phyloP scores from a whole-genome alignment of 108 stramenopile species.

The Pseudonitzschia pungens region DNA sequence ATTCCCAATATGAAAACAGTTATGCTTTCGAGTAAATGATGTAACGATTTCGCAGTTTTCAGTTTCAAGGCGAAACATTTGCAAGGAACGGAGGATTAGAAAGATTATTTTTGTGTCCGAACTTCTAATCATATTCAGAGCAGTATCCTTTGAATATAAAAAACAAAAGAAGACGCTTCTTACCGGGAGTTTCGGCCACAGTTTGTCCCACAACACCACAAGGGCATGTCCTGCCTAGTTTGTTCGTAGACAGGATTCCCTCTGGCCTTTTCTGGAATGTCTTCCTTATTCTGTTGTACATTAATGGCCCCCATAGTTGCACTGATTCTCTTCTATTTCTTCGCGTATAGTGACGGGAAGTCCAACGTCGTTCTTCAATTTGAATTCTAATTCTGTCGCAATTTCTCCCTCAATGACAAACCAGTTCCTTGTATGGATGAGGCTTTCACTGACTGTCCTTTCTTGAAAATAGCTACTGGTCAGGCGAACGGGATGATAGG shows the following conservation, averaged over 20 bases:
- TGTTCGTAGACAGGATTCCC: slow-evolving; percentile 49
- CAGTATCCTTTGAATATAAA: no score
- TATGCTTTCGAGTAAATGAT: background rate
- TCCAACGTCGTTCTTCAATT: no score
- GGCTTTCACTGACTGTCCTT: no score
- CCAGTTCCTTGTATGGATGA: no score
- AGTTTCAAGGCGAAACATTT: background rate
- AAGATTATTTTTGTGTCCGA: background rate
- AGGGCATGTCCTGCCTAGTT: slow-evolving; percentile 43
- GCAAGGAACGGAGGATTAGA: background rate
- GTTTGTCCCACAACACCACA: slow-evolving; percentile 43
- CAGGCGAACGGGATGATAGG: no score
- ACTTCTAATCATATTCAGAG: no score
- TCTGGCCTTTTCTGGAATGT: slow-evolving; percentile 31
- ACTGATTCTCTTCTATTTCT: background rate
- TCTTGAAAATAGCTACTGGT: no score
- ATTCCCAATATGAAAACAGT: slow-evolving; percentile 20
- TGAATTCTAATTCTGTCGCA: no score
- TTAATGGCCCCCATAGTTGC: background rate
- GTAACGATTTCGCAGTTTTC: background rate
- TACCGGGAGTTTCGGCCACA: slow-evolving; percentile 44
- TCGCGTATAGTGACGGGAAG: background rate
- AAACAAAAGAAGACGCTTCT: background rate
- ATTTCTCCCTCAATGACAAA: no score
- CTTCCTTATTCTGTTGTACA: background rate